These are phyloP conservation scores for Panicum miliaceum DNA, from an alignment of 176 grass and related monocot genomes.

Conservation along the genomic window DNA sequence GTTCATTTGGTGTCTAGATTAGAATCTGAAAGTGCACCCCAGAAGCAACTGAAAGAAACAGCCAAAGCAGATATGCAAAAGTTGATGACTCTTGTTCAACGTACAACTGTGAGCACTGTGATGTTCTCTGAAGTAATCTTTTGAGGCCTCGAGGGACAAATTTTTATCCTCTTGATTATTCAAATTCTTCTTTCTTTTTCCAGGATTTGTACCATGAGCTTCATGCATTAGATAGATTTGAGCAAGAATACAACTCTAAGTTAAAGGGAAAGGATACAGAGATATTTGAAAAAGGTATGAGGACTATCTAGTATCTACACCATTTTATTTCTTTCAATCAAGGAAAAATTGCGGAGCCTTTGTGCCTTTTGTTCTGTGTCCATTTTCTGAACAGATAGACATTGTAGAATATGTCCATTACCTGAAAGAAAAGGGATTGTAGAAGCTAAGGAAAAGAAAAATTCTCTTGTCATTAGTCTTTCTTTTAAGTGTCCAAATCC, in stretches of 20 bases:
- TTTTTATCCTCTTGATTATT: not conserved
- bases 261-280: constrained; percentile 51
- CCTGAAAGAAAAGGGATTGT: constrained; percentile 20
- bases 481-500: constrained; percentile 16
- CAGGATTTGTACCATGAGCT: constrained; percentile 96
- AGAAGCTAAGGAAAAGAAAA: not conserved
- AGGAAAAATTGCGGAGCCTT: not conserved
- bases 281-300: constrained; percentile 58
- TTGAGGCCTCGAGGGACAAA: constrained; percentile 3
- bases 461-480: constrained; percentile 10
- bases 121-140: constrained; percentile 20
- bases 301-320: not conserved
- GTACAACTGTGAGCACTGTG: constrained; percentile 70
- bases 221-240: constrained; percentile 82
- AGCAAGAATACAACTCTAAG: constrained; percentile 69
- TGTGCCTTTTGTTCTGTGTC: constrained; percentile 16
- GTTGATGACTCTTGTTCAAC: constrained; percentile 74
- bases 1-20: constrained; percentile 63
- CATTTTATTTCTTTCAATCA: not conserved
- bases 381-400: constrained; percentile 7
- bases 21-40: constrained; percentile 69
- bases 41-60: constrained; percentile 76
- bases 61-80: constrained; percentile 63
- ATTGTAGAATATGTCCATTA: constrained; percentile 1
- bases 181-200: constrained; percentile 16